Percentiles rank a stretch among this genome's conserved stretches.
phyloP scores from a whole-genome alignment of 305 asterid genomes.

The Rubia peregrina region DNA sequence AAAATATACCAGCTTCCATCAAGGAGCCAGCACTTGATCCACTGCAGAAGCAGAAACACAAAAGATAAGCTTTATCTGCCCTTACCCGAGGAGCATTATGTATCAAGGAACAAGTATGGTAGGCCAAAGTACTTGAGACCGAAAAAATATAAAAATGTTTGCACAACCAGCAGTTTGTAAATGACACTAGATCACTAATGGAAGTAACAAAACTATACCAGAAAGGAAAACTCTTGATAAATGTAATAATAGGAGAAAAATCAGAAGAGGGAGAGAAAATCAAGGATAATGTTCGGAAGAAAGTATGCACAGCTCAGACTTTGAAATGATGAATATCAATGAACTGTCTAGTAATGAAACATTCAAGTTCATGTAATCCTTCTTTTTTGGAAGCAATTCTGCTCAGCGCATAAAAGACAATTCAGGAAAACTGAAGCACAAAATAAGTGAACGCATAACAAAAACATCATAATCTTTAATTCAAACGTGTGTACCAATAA shows the following conservation, averaged over 20 bases:
- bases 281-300: not conserved
- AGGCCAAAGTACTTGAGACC: not conserved
- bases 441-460: not conserved
- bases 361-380: not conserved
- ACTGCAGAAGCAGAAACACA: conserved; percentile 35
- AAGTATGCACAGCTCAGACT: not conserved
- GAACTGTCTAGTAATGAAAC: not conserved
- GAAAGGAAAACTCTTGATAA: not conserved
- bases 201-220: not conserved
- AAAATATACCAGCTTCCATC: conserved; percentile 78
- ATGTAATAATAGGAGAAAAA: not conserved
- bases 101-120: not conserved
- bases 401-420: not conserved
- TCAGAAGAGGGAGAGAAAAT: not conserved
- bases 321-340: not conserved
- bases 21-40: conserved; percentile 95
- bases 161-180: not conserved
- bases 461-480: not conserved
- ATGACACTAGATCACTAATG: not conserved
- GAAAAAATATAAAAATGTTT: not conserved
- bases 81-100: not conserved
- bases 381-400: not conserved
- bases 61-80: not conserved
- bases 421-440: not conserved
- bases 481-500: not conserved